Conservation (phyloP, 306 rosid genomes). For the Cucumis sativus region Cucumber_9930_V3 NC_026656.2:8991501-8992000, state of each 20-base stretch:
- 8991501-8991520: too few species aligned
- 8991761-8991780: not conserved
- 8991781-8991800: not conserved
- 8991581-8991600: too few species aligned
- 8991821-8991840: not conserved
- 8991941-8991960: not conserved
- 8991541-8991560: too few species aligned
- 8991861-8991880: not conserved
- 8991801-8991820: not conserved
- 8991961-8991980: slow-evolving; percentile 1
- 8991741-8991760: not conserved
- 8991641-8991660: too few species aligned
- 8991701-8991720: not conserved
- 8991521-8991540: too few species aligned
- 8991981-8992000: not conserved
- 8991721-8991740: too few species aligned
- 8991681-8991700: not conserved
- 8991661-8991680: not conserved
- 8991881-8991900: not conserved
- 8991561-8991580: too few species aligned
- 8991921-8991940: not conserved
- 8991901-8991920: not conserved
- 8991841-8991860: not conserved
- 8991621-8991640: too few species aligned
- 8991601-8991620: too few species aligned